Percentiles rank a stretch among this genome's conserved stretches.
These are phyloP conservation scores for Chaetomidium leptoderma DNA, from an alignment of 495 filamentous ascomycete genomes.

Conservation along the genomic window DNA sequence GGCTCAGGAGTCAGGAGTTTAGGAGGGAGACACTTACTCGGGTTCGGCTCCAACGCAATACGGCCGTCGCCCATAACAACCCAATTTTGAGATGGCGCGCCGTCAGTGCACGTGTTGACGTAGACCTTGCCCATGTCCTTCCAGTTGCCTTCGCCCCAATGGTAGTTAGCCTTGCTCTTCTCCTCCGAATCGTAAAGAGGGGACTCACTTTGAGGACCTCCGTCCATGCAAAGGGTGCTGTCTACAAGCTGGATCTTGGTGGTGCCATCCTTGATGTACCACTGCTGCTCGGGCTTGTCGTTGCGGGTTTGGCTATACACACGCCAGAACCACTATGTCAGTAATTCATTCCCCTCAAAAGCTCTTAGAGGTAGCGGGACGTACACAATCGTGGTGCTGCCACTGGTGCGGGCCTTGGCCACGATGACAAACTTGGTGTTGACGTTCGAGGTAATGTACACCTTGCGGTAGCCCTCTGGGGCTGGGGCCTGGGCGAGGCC, in stretches of 20 bases:
- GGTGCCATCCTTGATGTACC: constrained; percentile 43
- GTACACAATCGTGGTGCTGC: constrained; percentile 42
- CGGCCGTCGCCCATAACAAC: constrained; percentile 45
- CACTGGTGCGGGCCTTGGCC: constrained; percentile 36
- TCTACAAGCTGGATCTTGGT: constrained; percentile 45
- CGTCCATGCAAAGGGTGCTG: constrained; percentile 48
- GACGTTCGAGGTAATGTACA: constrained; percentile 50
- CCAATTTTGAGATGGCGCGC: constrained; percentile 45
- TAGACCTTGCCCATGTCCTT: constrained; percentile 50
- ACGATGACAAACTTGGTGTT: constrained; percentile 50
- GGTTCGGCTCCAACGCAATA: constrained; percentile 43
- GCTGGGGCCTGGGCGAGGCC: constrained; percentile 40
- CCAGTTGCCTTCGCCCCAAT: constrained; percentile 41
- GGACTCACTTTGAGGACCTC: constrained; percentile 42
- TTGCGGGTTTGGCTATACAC: constrained; percentile 41
- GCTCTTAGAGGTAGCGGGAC: constrained; percentile 10
- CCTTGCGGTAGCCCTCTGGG: constrained; percentile 41
- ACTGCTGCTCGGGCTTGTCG: constrained; percentile 45
- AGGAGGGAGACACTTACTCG: constrained; percentile 32
- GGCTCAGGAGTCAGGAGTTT: neutral
- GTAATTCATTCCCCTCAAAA: neutral
- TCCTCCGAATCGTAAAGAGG: neutral
- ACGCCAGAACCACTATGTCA: neutral
- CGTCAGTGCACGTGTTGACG: constrained; percentile 41
- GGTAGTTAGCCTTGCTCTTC: neutral